Evolutionary conservation across 2,329 filamentous ascomycete genomes (phyloP), one percentile per base, ranked within the genome.

Genomic region (Thielaviopsis cerberus): DNA sequence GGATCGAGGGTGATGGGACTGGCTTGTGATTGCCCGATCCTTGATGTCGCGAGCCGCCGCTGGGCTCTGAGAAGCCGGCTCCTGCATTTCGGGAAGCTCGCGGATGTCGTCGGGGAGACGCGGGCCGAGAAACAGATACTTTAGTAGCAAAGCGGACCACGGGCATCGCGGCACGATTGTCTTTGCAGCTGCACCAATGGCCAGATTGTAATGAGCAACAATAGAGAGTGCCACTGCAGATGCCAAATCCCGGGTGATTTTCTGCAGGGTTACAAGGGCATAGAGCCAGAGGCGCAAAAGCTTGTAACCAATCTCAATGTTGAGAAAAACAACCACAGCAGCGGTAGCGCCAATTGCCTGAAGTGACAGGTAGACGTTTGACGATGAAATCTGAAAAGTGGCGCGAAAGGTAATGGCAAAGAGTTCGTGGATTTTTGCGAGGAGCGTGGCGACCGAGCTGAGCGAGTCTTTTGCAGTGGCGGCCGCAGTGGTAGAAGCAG

Each of bases 231-330:
- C 50, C 45, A 58, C 37, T 17, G 59, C 56, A 23, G 34, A 34
- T n/a, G 27, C 53, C 37, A 61, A 53, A 53, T 61, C 56, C 24
- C 59, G 51, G n/a, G 55, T 34, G 30, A 61, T 61, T 51, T 56
- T 53, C 53, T 58, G 52, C 15, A 61, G 53, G 25, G 59, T 61
- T 24, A 48, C 51, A 13, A 61, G 26, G 56, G 59, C 56, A 52
- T 61, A 61, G 17, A 54, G 30, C 59, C 59, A 61, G n/a, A 61
- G 37, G 27, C 53, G 56, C 17, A 61, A 51, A 10, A 61, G 53
- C 53, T 61, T 61, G 53, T 61, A 58, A 15, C 55, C 56, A 50
- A 61, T 61, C 53, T 61, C 55, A 27, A 61, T 27, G 53, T 61
- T 61, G n/a, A 58, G 53, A 26, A 58, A 52, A n/a, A 61, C 37